Evolutionary conservation across 352 stramenopile species (phyloP).

Genomic region (Blastocystis sp.): DNA sequence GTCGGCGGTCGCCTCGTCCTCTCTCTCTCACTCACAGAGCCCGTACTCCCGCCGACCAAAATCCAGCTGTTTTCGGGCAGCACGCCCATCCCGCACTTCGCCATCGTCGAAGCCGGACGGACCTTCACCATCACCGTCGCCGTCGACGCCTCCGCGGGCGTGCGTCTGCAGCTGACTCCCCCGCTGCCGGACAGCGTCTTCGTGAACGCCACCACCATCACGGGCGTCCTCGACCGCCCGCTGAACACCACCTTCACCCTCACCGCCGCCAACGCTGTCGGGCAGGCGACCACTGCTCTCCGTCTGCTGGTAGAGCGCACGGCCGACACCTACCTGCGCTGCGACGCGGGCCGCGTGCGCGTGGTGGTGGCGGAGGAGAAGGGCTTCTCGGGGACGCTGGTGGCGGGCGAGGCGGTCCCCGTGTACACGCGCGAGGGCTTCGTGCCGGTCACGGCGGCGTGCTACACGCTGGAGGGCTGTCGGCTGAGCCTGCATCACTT

Average conservation of each 20-base stretch:
- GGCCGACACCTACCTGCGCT: not conserved
- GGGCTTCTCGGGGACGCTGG: not conserved
- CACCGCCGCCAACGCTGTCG: slow-evolving; percentile 9
- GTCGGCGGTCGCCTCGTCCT: not conserved
- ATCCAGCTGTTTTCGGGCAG: not conserved
- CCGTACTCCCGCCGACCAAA: not conserved
- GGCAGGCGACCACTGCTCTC: not conserved
- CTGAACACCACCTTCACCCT: slow-evolving; percentile 13
- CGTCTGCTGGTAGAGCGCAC: not conserved
- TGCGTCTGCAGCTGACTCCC: not conserved
- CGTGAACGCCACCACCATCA: not conserved
- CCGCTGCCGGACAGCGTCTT: not conserved
- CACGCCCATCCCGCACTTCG: not conserved
- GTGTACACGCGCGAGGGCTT: not conserved
- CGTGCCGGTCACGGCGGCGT: not conserved
- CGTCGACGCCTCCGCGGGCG: not conserved
- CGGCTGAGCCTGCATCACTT: not conserved
- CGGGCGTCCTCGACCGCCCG: not conserved
- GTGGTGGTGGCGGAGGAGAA: not conserved
- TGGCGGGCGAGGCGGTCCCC: not conserved
- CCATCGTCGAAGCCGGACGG: not conserved
- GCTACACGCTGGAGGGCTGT: slow-evolving; percentile 8
- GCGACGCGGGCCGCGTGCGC: not conserved
- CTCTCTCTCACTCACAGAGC: not conserved
- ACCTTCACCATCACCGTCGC: not conserved